Conservation (phyloP, 2,329 filamentous ascomycete genomes). For the Aspergillus japonicus region DNA sequence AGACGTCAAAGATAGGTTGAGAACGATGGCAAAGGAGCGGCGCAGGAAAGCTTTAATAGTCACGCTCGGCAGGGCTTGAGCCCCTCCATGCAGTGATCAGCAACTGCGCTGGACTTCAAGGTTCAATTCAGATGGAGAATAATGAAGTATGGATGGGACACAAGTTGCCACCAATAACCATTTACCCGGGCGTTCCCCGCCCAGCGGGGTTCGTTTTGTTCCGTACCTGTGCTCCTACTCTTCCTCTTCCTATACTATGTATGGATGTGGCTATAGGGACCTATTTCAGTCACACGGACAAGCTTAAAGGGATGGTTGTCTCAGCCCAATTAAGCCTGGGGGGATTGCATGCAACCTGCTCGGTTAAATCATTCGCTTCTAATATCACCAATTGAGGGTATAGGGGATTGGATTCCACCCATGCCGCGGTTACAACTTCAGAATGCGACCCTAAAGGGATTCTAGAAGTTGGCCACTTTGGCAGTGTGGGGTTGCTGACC, state of each 20-base stretch:
- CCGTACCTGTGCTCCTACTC: no score
- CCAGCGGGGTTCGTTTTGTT: neutral
- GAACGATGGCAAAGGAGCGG: neutral
- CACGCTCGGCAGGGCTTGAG: neutral
- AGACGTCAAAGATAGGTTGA: conserved; percentile 9
- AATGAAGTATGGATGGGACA: neutral
- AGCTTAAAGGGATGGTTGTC: neutral
- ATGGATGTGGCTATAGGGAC: no score
- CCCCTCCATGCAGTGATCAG: neutral
- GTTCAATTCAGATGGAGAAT: no score
- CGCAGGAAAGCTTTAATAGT: neutral
- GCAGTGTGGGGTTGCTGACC: no score
- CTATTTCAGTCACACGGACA: neutral
- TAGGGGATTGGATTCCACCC: neutral
- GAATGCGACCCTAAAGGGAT: neutral
- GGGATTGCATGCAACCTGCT: neutral
- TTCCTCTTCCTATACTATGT: no score
- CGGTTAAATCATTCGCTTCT: neutral
- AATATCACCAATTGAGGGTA: neutral
- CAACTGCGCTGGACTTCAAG: neutral
- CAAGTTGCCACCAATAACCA: neutral
- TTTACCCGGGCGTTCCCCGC: conserved; percentile 2
- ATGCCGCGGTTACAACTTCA: neutral
- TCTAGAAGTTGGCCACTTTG: neutral
- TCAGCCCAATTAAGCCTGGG: neutral